Evolutionary conservation across 108 stramenopile species (phyloP).

Genomic region (Cyclostephanos tholiformis): DNA sequence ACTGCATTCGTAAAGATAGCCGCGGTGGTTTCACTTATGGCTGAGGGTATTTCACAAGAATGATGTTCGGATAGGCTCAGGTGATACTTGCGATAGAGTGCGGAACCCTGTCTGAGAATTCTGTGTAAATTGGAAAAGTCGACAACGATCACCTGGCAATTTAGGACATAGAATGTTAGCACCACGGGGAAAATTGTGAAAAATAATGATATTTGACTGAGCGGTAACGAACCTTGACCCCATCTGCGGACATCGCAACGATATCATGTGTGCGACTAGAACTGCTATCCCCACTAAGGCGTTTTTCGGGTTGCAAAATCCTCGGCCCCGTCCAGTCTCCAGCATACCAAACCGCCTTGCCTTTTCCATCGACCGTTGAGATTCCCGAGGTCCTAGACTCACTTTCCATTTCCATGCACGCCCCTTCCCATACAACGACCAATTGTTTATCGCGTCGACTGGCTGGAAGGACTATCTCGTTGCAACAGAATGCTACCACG

Average conservation of each 20-base stretch:
- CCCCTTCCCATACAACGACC: constrained; percentile 88
- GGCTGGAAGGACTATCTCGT: constrained; percentile 72
- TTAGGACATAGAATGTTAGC: background rate
- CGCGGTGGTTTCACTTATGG: constrained; percentile 24
- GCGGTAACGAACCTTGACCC: constrained; percentile 70
- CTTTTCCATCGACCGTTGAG: constrained; percentile 7
- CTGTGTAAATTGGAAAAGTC: constrained; percentile 66
- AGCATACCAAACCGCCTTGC: constrained; percentile 77
- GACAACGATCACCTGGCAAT: constrained; percentile 65
- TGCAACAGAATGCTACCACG: constrained; percentile 66
- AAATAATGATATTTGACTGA: constrained; percentile 1
- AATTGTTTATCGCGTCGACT: constrained; percentile 53
- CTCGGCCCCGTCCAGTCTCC: constrained; percentile 92
- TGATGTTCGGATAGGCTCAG: constrained; percentile 57
- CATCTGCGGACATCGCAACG: constrained; percentile 80
- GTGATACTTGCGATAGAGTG: constrained; percentile 73
- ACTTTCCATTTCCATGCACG: constrained; percentile 81
- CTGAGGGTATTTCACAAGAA: constrained; percentile 38
- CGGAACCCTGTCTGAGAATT: constrained; percentile 76
- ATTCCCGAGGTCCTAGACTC: constrained; percentile 17
- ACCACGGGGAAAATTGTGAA: background rate
- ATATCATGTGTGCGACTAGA: constrained; percentile 63
- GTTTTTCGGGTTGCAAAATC: constrained; percentile 78
- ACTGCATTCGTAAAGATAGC: constrained; percentile 50
- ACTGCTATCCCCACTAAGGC: constrained; percentile 72